Evolutionary conservation across 768 basidiomycete genomes (phyloP).

Genomic region (Pleurotus ostreatus): DNA sequence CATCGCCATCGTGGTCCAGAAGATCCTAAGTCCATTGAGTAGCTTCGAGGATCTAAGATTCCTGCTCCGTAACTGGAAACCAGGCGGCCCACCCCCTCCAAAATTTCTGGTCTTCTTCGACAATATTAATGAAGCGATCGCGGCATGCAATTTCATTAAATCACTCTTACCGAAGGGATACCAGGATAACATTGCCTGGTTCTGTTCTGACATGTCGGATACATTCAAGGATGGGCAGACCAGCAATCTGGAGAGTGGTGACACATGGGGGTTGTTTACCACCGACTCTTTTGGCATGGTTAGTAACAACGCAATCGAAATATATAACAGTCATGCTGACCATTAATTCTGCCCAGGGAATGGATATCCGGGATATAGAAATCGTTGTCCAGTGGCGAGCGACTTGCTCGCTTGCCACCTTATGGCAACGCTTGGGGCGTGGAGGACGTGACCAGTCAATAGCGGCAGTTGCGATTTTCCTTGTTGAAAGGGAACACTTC

Average conservation of each 20-base stretch:
- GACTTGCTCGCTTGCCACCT: neutral
- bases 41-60: constrained; percentile 14
- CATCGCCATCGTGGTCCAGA: constrained; percentile 14
- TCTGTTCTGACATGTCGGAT: constrained; percentile 17
- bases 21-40: constrained; percentile 13
- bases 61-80: constrained; percentile 12
- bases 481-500: constrained; percentile 6
- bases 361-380: constrained; percentile 9
- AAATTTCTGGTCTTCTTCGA: constrained; percentile 22
- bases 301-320: neutral
- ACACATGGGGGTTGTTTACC: constrained; percentile 9
- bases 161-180: constrained; percentile 9
- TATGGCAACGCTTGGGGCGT: constrained; percentile 6
- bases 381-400: constrained; percentile 7
- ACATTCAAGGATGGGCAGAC: constrained; percentile 8
- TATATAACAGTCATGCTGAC: neutral
- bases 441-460: neutral
- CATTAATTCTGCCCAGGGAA: neutral
- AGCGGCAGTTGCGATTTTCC: neutral
- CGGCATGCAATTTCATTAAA: constrained; percentile 9
- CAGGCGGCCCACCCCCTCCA: constrained; percentile 5
- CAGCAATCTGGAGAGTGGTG: constrained; percentile 2
- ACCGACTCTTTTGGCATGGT: constrained; percentile 16
- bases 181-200: constrained; percentile 17
- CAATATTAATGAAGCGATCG: constrained; percentile 12